Evolutionary conservation across 2,329 filamentous ascomycete genomes (phyloP).

Genomic region (Penicillium capsulatum): DNA sequence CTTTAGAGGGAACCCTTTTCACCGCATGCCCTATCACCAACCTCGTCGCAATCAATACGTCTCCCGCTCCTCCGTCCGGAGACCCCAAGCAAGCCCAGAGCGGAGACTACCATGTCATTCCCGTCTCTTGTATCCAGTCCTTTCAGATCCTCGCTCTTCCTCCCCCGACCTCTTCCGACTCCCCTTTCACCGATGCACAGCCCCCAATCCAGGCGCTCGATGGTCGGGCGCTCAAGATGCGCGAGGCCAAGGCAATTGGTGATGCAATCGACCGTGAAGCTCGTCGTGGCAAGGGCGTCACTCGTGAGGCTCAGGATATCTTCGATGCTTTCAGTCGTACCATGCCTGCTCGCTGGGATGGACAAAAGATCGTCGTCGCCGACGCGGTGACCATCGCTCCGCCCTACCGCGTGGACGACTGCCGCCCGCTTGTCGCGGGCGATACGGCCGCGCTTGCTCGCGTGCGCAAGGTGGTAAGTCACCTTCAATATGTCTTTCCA

Average conservation of each 20-base stretch:
- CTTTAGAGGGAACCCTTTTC: conserved; percentile 59
- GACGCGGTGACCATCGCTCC: conserved; percentile 57
- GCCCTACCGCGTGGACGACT: conserved; percentile 56
- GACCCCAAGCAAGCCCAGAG: conserved; percentile 39
- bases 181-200: conserved; percentile 47
- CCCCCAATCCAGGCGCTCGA: conserved; percentile 48
- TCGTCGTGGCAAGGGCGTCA: conserved; percentile 58
- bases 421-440: conserved; percentile 41
- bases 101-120: conserved; percentile 59
- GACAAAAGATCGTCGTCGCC: conserved; percentile 56
- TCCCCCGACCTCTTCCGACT: conserved; percentile 29
- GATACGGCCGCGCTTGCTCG: conserved; percentile 41
- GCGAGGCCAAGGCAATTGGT: conserved; percentile 54
- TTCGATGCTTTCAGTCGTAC: conserved; percentile 60
- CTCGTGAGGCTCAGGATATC: conserved; percentile 58
- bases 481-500: too few species aligned
- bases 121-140: conserved; percentile 55
- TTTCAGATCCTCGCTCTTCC: conserved; percentile 52
- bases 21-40: conserved; percentile 59
- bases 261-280: conserved; percentile 56
- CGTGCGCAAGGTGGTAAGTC: conserved; percentile 49
- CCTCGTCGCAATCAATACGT: conserved; percentile 58
- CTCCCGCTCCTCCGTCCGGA: conserved; percentile 37
- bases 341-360: conserved; percentile 59
- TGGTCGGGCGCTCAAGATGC: conserved; percentile 50